These are phyloP conservation scores for Sclerotinia minor DNA, from an alignment of 2,329 filamentous ascomycete species.

Conservation along the genomic window DNA sequence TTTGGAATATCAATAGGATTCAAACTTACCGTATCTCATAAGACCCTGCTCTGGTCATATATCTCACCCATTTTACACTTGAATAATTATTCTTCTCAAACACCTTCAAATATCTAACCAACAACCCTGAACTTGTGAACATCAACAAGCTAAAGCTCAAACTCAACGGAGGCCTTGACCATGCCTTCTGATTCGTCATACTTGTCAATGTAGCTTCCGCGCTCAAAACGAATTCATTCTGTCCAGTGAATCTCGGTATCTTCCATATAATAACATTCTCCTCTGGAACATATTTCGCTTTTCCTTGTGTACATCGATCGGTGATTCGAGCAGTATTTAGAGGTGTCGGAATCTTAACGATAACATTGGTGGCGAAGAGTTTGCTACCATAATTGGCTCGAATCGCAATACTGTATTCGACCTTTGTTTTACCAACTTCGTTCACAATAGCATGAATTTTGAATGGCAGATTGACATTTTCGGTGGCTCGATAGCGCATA, in stretches of 20 bases:
- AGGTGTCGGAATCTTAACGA: conserved; percentile 91
- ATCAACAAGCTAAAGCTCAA: conserved; percentile 92
- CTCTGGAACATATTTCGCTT: conserved; percentile 96
- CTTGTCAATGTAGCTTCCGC: conserved; percentile 90
- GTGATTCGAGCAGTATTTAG: conserved; percentile 94
- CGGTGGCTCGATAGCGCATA: conserved; percentile 96
- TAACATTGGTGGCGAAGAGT: conserved; percentile 94
- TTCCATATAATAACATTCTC: conserved; percentile 99
- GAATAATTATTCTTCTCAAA: conserved; percentile 99
- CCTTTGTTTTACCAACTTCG: conserved; percentile 93
- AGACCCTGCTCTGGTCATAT: conserved; percentile 96
- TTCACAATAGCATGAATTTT: conserved; percentile 99
- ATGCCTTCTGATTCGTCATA: conserved; percentile 98
- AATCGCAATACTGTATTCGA: conserved; percentile 97
- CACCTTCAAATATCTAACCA: conserved; percentile 95
- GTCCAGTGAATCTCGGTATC: conserved; percentile 97
- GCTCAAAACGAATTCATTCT: conserved; percentile 91
- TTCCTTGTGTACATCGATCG: conserved; percentile 90
- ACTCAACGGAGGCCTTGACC: conserved; percentile 89
- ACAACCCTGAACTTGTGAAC: conserved; percentile 92
- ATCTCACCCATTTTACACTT: conserved; percentile 98
- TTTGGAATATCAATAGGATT: background rate
- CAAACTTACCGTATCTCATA: conserved; percentile 86
- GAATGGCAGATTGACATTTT: conserved; percentile 98
- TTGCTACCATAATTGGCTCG: conserved; percentile 96